Percentiles rank a stretch among this genome's conserved stretches.
These are phyloP conservation scores for Sarcodon aspratus DNA, from an alignment of 768 basidiomycete genomes.

Conservation along the genomic window DNA sequence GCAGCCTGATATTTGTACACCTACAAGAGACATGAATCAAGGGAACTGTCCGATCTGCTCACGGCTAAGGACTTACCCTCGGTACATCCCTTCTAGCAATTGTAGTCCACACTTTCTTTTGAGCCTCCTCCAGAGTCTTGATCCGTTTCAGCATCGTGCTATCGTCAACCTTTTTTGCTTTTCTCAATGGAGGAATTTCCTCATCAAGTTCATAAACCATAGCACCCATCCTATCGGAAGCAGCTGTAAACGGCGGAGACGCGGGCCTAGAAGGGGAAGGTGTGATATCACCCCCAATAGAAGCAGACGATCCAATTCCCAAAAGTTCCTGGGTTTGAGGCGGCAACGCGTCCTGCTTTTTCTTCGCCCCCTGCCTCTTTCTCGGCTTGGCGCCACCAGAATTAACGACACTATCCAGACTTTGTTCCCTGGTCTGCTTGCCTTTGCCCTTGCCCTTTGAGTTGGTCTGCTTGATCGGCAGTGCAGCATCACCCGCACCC, in stretches of 20 bases:
- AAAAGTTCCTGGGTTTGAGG: conserved; percentile 40
- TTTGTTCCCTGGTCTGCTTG: conserved; percentile 41
- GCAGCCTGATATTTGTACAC: conserved; percentile 70
- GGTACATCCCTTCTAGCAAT: conserved; percentile 78
- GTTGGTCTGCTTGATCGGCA: conserved; percentile 30
- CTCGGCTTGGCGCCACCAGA: conserved; percentile 36
- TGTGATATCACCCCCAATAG: conserved; percentile 57
- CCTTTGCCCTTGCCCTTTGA: conserved; percentile 36
- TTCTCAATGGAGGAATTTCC: conserved; percentile 55
- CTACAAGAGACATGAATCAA: conserved; percentile 22
- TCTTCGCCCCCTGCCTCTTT: conserved; percentile 45
- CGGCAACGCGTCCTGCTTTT: conserved; percentile 40
- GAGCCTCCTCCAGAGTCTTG: conserved; percentile 70
- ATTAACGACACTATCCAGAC: conserved; percentile 36
- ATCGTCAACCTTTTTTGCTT: conserved; percentile 70
- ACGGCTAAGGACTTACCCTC: conserved; percentile 37
- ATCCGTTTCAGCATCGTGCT: conserved; percentile 62
- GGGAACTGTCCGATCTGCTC: not conserved
- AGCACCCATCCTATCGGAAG: conserved; percentile 22
- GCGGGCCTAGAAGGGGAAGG: conserved; percentile 59
- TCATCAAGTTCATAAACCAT: conserved; percentile 69
- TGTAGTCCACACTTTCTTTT: conserved; percentile 83
- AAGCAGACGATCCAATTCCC: conserved; percentile 37
- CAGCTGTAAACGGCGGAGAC: conserved; percentile 46
- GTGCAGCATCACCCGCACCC: conserved; percentile 21